These are phyloP conservation scores for Arctostaphylos glauca DNA, from an alignment of 148 eudicot species.

Conservation along the genomic window DNA sequence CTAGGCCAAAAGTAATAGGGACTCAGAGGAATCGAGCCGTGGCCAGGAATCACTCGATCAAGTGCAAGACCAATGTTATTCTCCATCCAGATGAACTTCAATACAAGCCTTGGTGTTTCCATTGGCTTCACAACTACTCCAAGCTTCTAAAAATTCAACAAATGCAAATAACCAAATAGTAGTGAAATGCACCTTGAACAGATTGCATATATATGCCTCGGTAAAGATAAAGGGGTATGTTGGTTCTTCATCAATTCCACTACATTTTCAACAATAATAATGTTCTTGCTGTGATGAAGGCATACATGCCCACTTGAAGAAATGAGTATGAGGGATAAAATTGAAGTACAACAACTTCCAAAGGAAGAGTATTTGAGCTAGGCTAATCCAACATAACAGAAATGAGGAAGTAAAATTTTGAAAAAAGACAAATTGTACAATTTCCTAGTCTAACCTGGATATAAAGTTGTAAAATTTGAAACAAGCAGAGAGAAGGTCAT, in stretches of 20 bases:
- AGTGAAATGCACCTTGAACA: background rate
- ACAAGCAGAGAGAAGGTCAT: background rate
- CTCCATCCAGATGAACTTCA: slow-evolving; percentile 97
- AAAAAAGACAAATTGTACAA: background rate
- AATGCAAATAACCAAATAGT: background rate
- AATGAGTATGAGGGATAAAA: background rate
- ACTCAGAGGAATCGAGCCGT: slow-evolving; percentile 77
- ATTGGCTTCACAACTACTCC: slow-evolving; percentile 66
- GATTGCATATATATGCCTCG: background rate
- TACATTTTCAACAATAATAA: background rate
- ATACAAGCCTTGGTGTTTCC: slow-evolving; percentile 75
- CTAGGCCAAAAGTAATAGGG: slow-evolving; percentile 97
- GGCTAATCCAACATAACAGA: background rate
- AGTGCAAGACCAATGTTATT: slow-evolving; percentile 86
- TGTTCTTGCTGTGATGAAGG: background rate
- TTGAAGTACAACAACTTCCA: background rate
- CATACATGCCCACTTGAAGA: background rate
- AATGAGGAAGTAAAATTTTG: background rate
- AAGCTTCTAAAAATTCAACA: slow-evolving; percentile 45
- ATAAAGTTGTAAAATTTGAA: background rate
- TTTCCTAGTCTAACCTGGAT: background rate
- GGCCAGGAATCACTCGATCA: slow-evolving; percentile 78
- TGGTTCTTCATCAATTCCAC: background rate
- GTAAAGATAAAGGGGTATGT: background rate
- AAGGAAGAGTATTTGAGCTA: background rate